Base-by-base conservation (phyloP, 2,329 filamentous ascomycete genomes). In the Hypomyces rosellus region DNA sequence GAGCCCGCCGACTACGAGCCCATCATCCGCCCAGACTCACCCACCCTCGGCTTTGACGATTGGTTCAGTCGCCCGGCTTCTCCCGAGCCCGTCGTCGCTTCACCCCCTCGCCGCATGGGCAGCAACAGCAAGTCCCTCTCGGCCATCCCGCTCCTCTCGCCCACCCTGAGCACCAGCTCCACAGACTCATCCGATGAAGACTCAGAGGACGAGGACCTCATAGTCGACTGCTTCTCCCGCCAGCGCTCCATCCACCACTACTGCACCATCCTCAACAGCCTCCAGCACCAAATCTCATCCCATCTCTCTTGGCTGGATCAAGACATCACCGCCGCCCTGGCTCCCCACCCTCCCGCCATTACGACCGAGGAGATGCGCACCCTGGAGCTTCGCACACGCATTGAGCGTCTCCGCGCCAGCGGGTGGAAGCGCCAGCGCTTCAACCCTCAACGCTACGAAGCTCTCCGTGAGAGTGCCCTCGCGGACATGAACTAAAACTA, bases 361-460 rank as follows among this genome's bases (percentile, higher is more conserved):
- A 51, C 37, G 20, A 65, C 59, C 39, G 69, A 70, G 22, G 69
- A 72, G 48, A 56, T 66, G 48, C 67, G 68, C 15, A 57, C 58
- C 2, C 57, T 70, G 15, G 75, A 78, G 34, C 64, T 79, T 3
- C 68, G 70, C 51, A 69, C 74, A 6, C 72, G 79, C 20, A 81
- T 82, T 55, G 76, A 79, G 63, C 70, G 74, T 9, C 64, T 83
- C 11, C 73, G 77, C 16, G 72, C 72, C n/a, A 69, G 59, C 45
- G 78, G 78, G 2, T 82, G 80, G 79, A 72, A 72, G 58, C 67
- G 80, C 25, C 74, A 74, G 56, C 73, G 79, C 18, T 83, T 83
- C 55, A 74, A 83, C 54, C 65, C 67, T 5, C 63, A 66, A 41
- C 70, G 75, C 36, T 82, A 83, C 58, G 74, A 79, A 60, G 69